Conservation (phyloP, 2,329 filamentous ascomycete species). For the Neofusicoccum laricinum region DNA sequence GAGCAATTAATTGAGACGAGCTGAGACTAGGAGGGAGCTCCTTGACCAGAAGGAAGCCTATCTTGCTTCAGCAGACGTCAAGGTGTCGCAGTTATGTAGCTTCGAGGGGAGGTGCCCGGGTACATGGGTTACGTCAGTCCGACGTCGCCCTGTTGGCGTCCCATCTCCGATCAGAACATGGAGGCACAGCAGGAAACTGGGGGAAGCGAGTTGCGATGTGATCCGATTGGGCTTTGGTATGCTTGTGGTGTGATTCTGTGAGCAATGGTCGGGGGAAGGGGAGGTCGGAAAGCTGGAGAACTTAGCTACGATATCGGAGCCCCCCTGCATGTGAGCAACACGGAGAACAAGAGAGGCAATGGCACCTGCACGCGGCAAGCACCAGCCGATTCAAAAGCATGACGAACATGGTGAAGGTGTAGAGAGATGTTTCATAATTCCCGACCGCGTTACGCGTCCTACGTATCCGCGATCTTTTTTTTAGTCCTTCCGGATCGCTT, state of each 20-base stretch:
- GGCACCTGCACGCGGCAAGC: no score
- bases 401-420: neutral
- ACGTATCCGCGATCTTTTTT: constrained; percentile 4
- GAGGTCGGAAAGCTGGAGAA: no score
- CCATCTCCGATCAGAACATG: neutral
- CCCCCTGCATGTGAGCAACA: no score
- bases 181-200: neutral
- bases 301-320: no score
- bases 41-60: neutral
- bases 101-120: neutral
- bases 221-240: neutral
- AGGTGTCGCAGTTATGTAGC: neutral
- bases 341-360: no score
- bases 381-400: neutral
- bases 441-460: constrained; percentile 7
- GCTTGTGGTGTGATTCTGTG: no score
- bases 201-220: neutral
- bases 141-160: neutral
- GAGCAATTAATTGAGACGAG: no score
- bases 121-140: neutral
- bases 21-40: no score
- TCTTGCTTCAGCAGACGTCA: neutral
- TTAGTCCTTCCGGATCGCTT: neutral
- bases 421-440: neutral
- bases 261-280: no score